phyloP scores from a whole-genome alignment of 805 yeast genomes.

The Candida wancherniae region DNA sequence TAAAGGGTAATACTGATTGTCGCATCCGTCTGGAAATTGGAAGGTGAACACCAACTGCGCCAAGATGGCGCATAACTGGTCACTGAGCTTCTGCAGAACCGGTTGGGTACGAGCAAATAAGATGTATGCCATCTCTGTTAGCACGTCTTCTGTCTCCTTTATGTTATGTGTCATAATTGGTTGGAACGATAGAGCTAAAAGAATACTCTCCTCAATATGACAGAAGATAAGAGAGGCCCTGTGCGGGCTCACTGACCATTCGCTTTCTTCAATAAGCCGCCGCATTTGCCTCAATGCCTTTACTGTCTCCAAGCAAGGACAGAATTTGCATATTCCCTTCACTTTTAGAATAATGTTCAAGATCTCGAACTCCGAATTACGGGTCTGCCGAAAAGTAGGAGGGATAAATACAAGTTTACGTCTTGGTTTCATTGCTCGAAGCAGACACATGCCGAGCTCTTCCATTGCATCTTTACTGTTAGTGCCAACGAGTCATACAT shows the following conservation, averaged over 20 bases:
- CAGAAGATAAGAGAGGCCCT: constrained; percentile 1
- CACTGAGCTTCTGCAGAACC: constrained; percentile 1
- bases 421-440: constrained; percentile 2
- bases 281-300: constrained; percentile 4
- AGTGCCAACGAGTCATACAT: too few relatives aligned
- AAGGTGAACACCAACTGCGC: constrained; percentile 13
- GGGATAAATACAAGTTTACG: constrained; percentile 1
- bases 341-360: constrained; percentile 4
- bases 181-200: constrained; percentile 1
- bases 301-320: constrained; percentile 3
- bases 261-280: constrained; percentile 1
- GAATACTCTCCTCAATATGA: constrained; percentile 8
- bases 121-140: constrained; percentile 3
- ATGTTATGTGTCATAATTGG: not conserved
- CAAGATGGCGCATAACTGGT: constrained; percentile 9
- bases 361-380: constrained; percentile 3
- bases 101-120: constrained; percentile 5
- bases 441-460: too few relatives aligned
- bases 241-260: constrained; percentile 3
- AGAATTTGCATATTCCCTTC: constrained; percentile 7
- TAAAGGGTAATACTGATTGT: constrained; percentile 1
- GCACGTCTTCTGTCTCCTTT: constrained; percentile 1
- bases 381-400: constrained; percentile 2
- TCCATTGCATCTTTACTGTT: too few relatives aligned
- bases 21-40: constrained; percentile 6